Base-by-base conservation (phyloP, 257 asterid genomes). In the Ballota nigra region DNA sequence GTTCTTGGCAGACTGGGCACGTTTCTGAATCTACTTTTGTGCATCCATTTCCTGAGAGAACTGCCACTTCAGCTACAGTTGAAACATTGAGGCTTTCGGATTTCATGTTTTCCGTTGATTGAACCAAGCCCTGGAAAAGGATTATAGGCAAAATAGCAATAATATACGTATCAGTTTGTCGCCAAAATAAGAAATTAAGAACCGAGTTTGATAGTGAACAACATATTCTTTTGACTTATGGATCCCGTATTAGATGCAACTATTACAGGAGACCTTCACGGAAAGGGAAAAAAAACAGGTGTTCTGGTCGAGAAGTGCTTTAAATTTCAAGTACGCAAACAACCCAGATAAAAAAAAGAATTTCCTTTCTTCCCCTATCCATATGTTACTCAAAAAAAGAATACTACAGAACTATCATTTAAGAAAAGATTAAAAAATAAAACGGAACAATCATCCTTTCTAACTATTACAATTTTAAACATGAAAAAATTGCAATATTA, bases 1-100 rank as follows among this genome's bases (percentile, higher is more conserved):
- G 86, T 80, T 94, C 98, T 70, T 94, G 99, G 81, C 99, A 94
- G 77, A 91, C 89, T 18, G 98, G 99, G 82, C 99, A 94, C 40
- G 87, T 71, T 71, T 81, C 92, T 68, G 72, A 80, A 66, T 73
- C 83, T 20, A 76, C 74, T 73, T 69, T 85, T 28, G 77, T 65
- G 71, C 68, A 40, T 62, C 74, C 77, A 73, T 78, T 69, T 68
- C 80, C 77, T 66, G 86, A 77, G 60, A 66, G 66, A 24, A 20
- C 71, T 31, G 75, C 69, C 20, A 47, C 80, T 69, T 81, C 87
- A 40, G 78, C 69, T 63, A 79, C 68, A 55, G 75, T 57, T 64
- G 88, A 79, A 66, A 75, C 76, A 75, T 59, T 71, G 10, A 72
- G 7, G 81, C 80, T 78, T 69, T 81, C 89, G 51, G 78, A 68